Conservation (phyloP, 225 moss, liverwort and hornwort genomes). For the Polytrichum formosum region DNA sequence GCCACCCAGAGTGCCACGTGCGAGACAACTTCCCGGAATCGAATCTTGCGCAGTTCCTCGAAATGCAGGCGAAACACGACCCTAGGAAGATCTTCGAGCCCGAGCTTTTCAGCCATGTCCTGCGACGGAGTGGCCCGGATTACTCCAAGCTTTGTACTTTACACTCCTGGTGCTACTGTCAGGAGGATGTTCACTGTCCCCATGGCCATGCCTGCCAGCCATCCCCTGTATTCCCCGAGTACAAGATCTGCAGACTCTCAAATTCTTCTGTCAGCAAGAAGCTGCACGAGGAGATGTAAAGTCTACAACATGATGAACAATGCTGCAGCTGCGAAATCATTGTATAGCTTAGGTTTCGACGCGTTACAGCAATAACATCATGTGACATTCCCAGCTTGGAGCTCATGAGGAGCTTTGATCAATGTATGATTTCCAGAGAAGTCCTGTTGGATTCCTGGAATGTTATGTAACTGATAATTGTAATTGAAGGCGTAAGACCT, state of each 20-base stretch:
- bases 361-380: no score
- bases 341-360: no score
- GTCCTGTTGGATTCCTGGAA: no score
- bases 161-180: conserved; percentile 34
- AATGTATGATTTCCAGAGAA: no score
- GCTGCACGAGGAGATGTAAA: not conserved
- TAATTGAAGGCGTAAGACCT: no score
- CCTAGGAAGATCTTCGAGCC: conserved; percentile 43
- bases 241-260: conserved; percentile 25
- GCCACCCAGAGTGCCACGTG: conserved; percentile 43
- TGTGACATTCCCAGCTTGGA: no score
- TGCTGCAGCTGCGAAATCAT: no score
- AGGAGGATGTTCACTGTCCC: conserved; percentile 39
- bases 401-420: no score
- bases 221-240: conserved; percentile 31
- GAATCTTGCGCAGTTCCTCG: conserved; percentile 25
- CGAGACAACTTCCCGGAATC: conserved; percentile 23
- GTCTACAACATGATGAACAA: not conserved
- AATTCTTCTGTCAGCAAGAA: not conserved
- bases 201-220: conserved; percentile 29
- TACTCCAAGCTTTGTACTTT: conserved; percentile 33
- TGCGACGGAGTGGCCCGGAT: conserved; percentile 27
- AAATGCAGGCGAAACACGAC: conserved; percentile 40
- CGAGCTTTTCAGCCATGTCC: conserved; percentile 34
- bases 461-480: no score